A percentile compares a stretch with the other conserved stretches of the same genome.
These are phyloP conservation scores for Dalechampia spathulata DNA, from an alignment of 441 rosid species.

Conservation along the genomic window DNA sequence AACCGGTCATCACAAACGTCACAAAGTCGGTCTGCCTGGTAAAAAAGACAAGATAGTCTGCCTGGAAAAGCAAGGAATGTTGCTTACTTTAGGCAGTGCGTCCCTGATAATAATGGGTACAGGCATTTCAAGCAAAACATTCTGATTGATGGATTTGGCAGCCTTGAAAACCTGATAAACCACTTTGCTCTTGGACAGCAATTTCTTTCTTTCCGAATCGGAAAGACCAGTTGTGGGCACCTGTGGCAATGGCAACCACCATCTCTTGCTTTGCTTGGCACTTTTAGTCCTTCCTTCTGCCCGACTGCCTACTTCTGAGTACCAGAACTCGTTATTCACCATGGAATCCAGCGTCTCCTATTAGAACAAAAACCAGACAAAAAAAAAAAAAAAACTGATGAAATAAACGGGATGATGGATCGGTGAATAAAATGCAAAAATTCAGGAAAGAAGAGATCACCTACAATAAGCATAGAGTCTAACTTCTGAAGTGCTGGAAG, in stretches of 20 bases:
- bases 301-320: constrained; percentile 69
- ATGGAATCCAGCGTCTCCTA: constrained; percentile 88
- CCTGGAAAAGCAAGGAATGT: no score
- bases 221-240: constrained; percentile 84
- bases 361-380: constrained; percentile 11
- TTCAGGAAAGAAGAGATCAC: constrained; percentile 25
- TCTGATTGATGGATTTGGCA: constrained; percentile 81
- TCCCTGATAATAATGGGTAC: constrained; percentile 60
- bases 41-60: no score
- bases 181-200: constrained; percentile 45
- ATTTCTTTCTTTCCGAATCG: constrained; percentile 56
- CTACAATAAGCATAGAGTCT: constrained; percentile 90
- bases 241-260: constrained; percentile 97
- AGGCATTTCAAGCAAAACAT: constrained; percentile 81
- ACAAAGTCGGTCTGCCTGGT: no score
- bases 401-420: background rate
- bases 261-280: constrained; percentile 66
- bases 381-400: no score
- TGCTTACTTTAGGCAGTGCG: constrained; percentile 75
- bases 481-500: constrained; percentile 94
- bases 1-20: background rate
- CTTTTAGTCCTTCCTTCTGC: constrained; percentile 75
- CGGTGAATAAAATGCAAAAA: background rate
- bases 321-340: constrained; percentile 88
- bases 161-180: constrained; percentile 96